Evolutionary conservation across 139 green algal genomes (phyloP).

Genomic region (Diplosphaera chodatii): DNA sequence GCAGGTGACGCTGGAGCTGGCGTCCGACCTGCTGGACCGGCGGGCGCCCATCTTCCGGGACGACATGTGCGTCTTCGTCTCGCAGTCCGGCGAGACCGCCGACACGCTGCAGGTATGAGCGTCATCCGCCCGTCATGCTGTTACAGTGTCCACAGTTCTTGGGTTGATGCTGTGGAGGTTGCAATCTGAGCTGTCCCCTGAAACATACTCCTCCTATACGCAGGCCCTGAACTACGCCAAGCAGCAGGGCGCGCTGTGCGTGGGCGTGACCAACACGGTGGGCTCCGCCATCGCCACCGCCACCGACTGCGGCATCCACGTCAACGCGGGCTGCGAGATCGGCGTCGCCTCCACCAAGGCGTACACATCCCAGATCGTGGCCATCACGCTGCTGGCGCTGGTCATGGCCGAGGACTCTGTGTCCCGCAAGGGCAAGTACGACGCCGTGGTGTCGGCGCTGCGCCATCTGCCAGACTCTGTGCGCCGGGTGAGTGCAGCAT

Average conservation of each 20-base stretch:
- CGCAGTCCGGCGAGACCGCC: constrained; percentile 60
- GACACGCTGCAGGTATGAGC: constrained; percentile 61
- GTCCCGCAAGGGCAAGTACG: constrained; percentile 26
- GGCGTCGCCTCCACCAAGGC: constrained; percentile 72
- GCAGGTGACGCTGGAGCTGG: constrained; percentile 66
- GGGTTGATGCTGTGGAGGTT: too few relatives aligned
- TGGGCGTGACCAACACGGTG: constrained; percentile 80
- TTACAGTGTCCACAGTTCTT: too few relatives aligned
- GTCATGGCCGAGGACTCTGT: constrained; percentile 58
- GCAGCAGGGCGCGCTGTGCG: constrained; percentile 55
- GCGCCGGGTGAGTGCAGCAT: constrained; percentile 2
- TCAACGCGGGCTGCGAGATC: constrained; percentile 73
- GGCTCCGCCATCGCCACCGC: constrained; percentile 61
- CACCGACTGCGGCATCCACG: constrained; percentile 70
- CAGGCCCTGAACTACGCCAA: constrained; percentile 53
- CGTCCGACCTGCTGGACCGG: constrained; percentile 62
- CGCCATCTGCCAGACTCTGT: constrained; percentile 48
- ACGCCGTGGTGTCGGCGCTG: constrained; percentile 60
- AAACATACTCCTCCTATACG: too few relatives aligned
- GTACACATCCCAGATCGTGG: constrained; percentile 58
- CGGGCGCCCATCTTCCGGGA: constrained; percentile 57
- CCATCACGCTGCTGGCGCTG: constrained; percentile 62
- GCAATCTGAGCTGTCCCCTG: too few relatives aligned
- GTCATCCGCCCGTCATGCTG: too few relatives aligned
- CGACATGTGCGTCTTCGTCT: constrained; percentile 64